A percentile compares a stretch with the other conserved stretches of the same genome.
Evolutionary conservation across 495 filamentous ascomycete genomes (phyloP).

Genomic region (Penicillium diatomitis): DNA sequence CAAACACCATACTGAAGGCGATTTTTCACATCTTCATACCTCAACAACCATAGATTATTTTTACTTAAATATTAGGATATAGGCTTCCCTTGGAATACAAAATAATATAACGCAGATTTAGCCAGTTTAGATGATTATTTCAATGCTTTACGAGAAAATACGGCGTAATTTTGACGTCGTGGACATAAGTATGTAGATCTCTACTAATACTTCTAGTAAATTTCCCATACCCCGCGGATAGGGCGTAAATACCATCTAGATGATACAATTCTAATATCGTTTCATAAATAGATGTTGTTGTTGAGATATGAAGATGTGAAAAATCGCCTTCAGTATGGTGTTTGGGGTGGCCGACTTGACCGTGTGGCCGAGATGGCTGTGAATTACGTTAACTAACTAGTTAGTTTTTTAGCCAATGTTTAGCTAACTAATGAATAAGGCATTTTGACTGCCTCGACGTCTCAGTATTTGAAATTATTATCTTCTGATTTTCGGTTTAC

Average conservation of each 20-base stretch:
- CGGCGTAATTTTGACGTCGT: background rate
- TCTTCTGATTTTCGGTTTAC: no score
- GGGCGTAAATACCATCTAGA: background rate
- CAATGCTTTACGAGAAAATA: background rate
- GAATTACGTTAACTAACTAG: background rate
- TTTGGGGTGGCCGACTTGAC: background rate
- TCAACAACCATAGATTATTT: background rate
- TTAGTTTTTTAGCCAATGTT: no score
- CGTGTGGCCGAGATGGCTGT: background rate
- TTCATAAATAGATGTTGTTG: background rate
- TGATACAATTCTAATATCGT: background rate
- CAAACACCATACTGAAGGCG: background rate
- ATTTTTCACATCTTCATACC: background rate
- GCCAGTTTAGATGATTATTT: background rate
- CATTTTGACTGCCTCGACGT: no score
- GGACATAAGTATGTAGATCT: background rate
- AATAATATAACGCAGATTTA: background rate
- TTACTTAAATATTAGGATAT: background rate
- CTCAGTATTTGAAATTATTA: no score
- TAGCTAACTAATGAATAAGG: no score
- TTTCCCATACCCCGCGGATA: background rate
- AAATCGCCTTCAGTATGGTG: background rate
- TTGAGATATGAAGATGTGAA: background rate
- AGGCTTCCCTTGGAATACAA: background rate
- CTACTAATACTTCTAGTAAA: background rate